Base-by-base conservation (phyloP, 2,329 filamentous ascomycete genomes). In the Neonectria sp. region DNA sequence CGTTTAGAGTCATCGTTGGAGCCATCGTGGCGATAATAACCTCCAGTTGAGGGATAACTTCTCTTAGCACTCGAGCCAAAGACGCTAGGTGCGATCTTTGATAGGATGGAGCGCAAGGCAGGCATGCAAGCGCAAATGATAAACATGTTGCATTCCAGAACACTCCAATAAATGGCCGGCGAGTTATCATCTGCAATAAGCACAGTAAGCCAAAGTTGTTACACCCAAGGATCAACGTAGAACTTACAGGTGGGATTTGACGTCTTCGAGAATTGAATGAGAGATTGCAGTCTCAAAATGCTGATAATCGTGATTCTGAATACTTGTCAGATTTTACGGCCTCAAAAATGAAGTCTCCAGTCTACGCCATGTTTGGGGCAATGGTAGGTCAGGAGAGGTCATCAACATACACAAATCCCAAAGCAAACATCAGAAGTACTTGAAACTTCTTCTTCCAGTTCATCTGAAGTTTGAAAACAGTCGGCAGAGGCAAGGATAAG, bases 81-180 rank as follows among this genome's bases (percentile, higher is more conserved):
- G 58, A 65, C 27, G 21, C 33, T 46, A 12, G 63, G 63, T 6
- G 45, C 63, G 25, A 65, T 8, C 35, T 56, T 56, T 1, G 58
- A 51, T 13, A 62, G 57, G 25, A 62, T 33, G 3, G 63, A 65
- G 25, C 63, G 58, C 3, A 65, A 27, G 33, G 63, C 57, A 5
- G 57, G 63, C 33, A 65, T 52, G 40, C 62, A 65, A 9, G 62
- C 62, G 56, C 62, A 65, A 13, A 65, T 65, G 29, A 65, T 65
- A 25, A 65, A 65, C 57, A 65, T 65, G 27, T 65, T 51, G 8
- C 63, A 65, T 37, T 65, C 63, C 6, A 65, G 58, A 24, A 65
- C 63, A 27, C 63, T 65, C 63, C 63, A 65, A 37, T 65, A 65
- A n/a, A 65, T 37, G n/a, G 63, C 63, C 21, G 58, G 58, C 15